Conservation (phyloP, 805 yeast species). For the Cyberlindnera subsufficiens region DNA sequence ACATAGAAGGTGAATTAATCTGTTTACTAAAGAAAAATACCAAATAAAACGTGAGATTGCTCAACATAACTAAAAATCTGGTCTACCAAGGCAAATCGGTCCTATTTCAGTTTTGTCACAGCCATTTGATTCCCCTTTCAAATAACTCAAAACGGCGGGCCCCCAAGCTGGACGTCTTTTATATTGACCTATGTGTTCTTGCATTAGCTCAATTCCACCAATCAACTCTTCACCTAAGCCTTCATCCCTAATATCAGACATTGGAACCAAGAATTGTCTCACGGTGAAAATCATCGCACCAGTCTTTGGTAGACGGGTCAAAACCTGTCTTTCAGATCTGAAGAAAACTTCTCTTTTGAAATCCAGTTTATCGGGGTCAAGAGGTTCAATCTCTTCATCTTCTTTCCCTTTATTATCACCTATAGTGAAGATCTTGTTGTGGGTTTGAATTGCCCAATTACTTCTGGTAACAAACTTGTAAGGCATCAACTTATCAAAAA, state of each 20-base stretch:
- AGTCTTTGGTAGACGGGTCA: conserved; percentile 46
- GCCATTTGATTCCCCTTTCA: conserved; percentile 34
- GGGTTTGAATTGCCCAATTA: conserved; percentile 70
- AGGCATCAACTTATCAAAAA: conserved; percentile 50
- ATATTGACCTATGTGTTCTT: conserved; percentile 51
- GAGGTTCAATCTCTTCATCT: conserved; percentile 24
- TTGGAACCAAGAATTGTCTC: conserved; percentile 51
- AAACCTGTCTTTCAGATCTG: conserved; percentile 55
- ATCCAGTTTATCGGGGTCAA: conserved; percentile 27
- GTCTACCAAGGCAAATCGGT: too few species aligned
- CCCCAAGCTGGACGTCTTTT: conserved; percentile 69
- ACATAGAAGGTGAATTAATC: too few species aligned
- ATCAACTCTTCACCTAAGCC: conserved; percentile 44
- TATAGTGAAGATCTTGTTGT: conserved; percentile 41
- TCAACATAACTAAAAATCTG: too few species aligned
- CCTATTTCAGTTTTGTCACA: conserved; percentile 10
- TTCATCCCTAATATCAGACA: conserved; percentile 39
- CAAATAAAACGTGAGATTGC: too few species aligned
- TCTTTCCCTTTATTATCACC: conserved; percentile 34
- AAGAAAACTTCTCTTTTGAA: conserved; percentile 41
- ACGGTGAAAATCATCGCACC: conserved; percentile 44
- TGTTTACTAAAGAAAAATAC: too few species aligned
- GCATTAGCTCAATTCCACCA: conserved; percentile 61
- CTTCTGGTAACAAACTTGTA: conserved; percentile 53
- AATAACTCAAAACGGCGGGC: conserved; percentile 44